phyloP scores from a whole-genome alignment of 768 basidiomycete genomes.

The Cystoderma amianthinum region DNA sequence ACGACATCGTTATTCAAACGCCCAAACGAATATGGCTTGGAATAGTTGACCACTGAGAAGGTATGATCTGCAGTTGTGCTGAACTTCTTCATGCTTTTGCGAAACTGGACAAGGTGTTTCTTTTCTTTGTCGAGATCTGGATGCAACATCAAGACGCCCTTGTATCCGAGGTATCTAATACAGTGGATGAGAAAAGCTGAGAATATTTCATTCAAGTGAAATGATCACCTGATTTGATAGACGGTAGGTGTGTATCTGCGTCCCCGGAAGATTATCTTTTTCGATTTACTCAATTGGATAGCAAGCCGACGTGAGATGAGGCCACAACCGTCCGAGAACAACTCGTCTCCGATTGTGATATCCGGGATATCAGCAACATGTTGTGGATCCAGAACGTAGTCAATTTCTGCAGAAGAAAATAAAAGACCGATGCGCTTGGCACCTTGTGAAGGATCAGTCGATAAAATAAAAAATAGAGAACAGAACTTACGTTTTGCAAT shows the following conservation, averaged over 20 bases:
- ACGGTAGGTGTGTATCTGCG: constrained; percentile 54
- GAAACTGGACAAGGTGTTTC: constrained; percentile 45
- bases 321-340: constrained; percentile 67
- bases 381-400: constrained; percentile 44
- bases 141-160: constrained; percentile 65
- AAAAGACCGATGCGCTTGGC: constrained; percentile 65
- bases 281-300: constrained; percentile 42
- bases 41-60: constrained; percentile 62
- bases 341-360: constrained; percentile 46
- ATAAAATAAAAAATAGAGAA: background rate
- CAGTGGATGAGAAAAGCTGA: background rate
- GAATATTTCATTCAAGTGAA: background rate
- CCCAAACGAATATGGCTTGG: constrained; percentile 57
- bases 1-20: constrained; percentile 68
- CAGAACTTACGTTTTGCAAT: constrained; percentile 47
- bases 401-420: constrained; percentile 58
- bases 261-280: constrained; percentile 48
- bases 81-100: constrained; percentile 70
- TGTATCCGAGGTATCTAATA: constrained; percentile 62
- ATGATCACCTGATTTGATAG: constrained; percentile 53
- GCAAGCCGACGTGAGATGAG: constrained; percentile 50
- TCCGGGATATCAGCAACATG: constrained; percentile 50
- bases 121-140: constrained; percentile 46
- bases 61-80: constrained; percentile 45
- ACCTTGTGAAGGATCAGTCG: constrained; percentile 25